Evolutionary conservation across 148 eudicot species (phyloP).

Genomic region (Camellia sinensis): DNA sequence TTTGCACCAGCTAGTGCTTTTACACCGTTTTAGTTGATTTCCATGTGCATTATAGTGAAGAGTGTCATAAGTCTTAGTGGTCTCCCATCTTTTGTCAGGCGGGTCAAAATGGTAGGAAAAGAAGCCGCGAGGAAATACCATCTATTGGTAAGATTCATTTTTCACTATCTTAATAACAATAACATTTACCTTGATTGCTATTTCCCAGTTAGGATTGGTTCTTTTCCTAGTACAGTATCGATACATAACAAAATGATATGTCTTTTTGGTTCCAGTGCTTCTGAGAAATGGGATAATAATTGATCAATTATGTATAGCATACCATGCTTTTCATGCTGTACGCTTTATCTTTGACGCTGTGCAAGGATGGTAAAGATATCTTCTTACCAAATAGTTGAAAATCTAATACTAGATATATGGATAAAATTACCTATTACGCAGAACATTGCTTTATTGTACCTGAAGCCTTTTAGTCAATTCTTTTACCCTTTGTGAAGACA

Average conservation of each 20-base stretch:
- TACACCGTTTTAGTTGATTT: neutral
- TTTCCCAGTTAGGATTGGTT: neutral
- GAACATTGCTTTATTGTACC: neutral
- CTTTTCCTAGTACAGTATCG: neutral
- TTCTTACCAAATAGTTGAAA: neutral
- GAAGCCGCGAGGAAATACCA: slow-evolving; percentile 62
- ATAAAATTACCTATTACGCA: neutral
- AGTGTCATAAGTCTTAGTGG: neutral
- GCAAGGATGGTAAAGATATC: neutral
- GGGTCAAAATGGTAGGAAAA: slow-evolving; percentile 55
- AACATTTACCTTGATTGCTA: neutral
- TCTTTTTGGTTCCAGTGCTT: neutral
- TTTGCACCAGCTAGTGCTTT: neutral
- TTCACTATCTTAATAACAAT: neutral
- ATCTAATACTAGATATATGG: neutral
- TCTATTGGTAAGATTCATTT: slow-evolving; percentile 41
- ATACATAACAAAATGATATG: neutral
- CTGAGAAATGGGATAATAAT: neutral
- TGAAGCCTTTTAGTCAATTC: neutral
- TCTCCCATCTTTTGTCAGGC: slow-evolving; percentile 35
- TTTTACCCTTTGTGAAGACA: neutral
- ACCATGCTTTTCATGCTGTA: neutral
- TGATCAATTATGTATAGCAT: neutral
- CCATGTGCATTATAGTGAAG: neutral
- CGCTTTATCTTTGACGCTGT: neutral